Evolutionary conservation across 2,329 filamentous ascomycete genomes (phyloP), one percentile per base, ranked within the genome.

Genomic region (Colletotrichum sp.): DNA sequence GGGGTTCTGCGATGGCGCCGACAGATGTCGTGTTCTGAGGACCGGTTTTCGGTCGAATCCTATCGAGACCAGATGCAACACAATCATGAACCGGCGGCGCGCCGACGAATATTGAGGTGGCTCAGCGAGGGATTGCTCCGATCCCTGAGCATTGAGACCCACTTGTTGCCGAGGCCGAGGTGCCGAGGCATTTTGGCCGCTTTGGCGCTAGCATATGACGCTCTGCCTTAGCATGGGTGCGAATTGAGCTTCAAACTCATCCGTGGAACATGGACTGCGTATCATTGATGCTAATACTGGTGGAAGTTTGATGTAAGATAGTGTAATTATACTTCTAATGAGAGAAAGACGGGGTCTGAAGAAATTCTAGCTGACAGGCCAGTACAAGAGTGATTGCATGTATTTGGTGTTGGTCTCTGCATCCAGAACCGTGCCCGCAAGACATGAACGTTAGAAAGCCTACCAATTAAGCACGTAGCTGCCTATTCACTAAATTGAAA

Each of bases 111-210:
- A 12, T 52, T n/a, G n/a, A 22, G 10, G 44, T 22, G 44, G 44
- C 44, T 52, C 44, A 52, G 44, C 44, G 44, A 22, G 44, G 44
- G 44, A 74, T 64, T 44, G 13, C 59, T 22, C 60, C 22, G n/a
- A 57, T 32, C 59, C 72, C 64, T 72, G 57, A 28, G 44, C 18
- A 44, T 6, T 5, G 18, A 3, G 52, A 28, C 64, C 73, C 73
- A 52, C 59, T 48, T 68, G 8, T 48, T 68, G 44, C 70, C 64
- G 69, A 59, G 68, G 57, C 70, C 70, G 70, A 75, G 73, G 73
- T 75, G 48, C 70, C 70, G 68, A 64, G 73, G 73, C 70, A 59
- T 7, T 28, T 36, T 36, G n/a, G 32, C 18, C 34, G 24, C 34
- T 71, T 28, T 57, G 32, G 6, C 36, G 15, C 13, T 13, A 28